Evolutionary conservation across 169 alveolate genomes (phyloP), one percentile per base, ranked within the genome.

Genomic region (Plasmodium sp.): DNA sequence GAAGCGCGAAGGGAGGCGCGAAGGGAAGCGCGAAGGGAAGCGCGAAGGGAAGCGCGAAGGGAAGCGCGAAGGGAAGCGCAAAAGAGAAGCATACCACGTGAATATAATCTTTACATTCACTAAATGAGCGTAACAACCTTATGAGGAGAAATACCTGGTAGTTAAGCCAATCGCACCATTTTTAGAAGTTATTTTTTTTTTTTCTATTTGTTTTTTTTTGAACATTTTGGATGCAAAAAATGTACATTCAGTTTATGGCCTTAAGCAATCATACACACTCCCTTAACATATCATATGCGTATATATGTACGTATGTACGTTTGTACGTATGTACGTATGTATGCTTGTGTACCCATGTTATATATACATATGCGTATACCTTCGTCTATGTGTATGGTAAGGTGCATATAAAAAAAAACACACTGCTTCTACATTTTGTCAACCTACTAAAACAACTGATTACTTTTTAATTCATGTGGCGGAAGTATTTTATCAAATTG

Each of bases 381-480:
- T 14, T 14, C 2, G 62, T 51, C 62, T 51, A 51, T 51, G 27
- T 51, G 16, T 51, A 6, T 51, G 16, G 16, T 51, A 51, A 16
- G 5, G 62, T 51, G 62, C 3, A 51, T 51, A 45, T 9, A 48
- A 48, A 48, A 48, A 12, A 48, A 12, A 48, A 0, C 22, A 16
- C 62, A 80, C 51, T 39, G 84, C 33, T 33, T 80, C 71, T 39
- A 33, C 34, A 18, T 80, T 80, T 45, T 80, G 84, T 80, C 84
- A 6, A 80, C 71, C 58, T 18, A 80, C 56, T n/a, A 39, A 43
- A 41, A 41, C 56, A 41, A 41, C 56, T n/a, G 56, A 80, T 80
- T 5, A 43, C 74, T 43, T 51, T 43, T 22, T 43, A 43, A 16
- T 27, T 33, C 12, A 33, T 14, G 41, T 43, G 45, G 51, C 56